These are phyloP conservation scores for Pueraria montana DNA, from an alignment of 306 rosid species.

Conservation along the genomic window DNA sequence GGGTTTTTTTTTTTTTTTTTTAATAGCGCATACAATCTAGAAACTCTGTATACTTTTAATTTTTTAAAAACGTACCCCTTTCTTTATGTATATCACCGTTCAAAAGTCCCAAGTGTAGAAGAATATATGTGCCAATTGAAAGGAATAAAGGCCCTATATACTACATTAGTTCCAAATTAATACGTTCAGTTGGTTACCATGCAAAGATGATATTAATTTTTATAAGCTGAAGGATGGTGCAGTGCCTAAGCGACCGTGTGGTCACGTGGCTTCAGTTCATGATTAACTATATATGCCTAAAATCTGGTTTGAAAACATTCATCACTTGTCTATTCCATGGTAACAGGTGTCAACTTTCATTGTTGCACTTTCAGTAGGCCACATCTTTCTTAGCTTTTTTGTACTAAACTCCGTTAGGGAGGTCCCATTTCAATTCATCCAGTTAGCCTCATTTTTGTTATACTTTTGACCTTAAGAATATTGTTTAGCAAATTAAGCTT, in stretches of 20 bases:
- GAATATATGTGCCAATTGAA: neutral
- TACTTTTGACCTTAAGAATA: neutral
- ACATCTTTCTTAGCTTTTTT: neutral
- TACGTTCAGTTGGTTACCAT: slow-evolving; percentile 1
- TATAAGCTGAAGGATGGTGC: neutral
- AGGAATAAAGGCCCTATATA: neutral
- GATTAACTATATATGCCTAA: neutral
- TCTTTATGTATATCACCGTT: no score
- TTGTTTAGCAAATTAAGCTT: neutral
- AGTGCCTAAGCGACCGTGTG: neutral
- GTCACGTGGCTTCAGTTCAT: slow-evolving; percentile 14
- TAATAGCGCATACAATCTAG: no score
- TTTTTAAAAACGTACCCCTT: no score
- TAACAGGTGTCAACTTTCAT: slow-evolving; percentile 26
- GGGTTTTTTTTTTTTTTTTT: no score
- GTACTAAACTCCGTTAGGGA: neutral
- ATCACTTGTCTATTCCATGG: neutral
- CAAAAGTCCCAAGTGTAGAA: neutral
- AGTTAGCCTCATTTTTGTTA: neutral
- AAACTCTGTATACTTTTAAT: no score
- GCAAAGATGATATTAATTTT: neutral
- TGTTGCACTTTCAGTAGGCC: neutral
- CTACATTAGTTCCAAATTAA: neutral
- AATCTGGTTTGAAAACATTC: neutral
- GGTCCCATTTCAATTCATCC: neutral